Percentiles rank a stretch among this genome's conserved stretches.
Conservation (phyloP, 1,284 basidiomycete genomes). For the Tilletia indica region DNA sequence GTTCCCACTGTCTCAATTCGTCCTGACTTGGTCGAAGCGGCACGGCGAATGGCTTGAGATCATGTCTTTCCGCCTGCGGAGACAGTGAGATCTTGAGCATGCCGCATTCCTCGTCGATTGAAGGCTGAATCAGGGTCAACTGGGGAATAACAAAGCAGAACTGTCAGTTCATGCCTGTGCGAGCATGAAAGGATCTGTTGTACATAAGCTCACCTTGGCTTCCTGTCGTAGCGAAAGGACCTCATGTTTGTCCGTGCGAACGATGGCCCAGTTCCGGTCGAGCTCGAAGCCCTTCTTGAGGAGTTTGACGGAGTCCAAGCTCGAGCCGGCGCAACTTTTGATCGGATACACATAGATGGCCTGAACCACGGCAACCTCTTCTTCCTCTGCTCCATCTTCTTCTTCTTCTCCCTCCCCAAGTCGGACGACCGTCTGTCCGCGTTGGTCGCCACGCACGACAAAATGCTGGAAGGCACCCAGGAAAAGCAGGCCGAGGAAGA, state of each 20-base stretch:
- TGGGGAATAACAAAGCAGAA: neutral
- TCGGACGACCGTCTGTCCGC: neutral
- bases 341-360: constrained; percentile 42
- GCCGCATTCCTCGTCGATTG: constrained; percentile 24
- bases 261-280: constrained; percentile 43
- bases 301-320: constrained; percentile 20
- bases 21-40: constrained; percentile 21
- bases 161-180: neutral
- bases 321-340: constrained; percentile 35
- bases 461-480: constrained; percentile 20
- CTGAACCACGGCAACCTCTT: constrained; percentile 33
- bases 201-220: constrained; percentile 15
- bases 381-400: constrained; percentile 29
- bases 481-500: constrained; percentile 9
- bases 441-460: neutral
- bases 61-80: neutral
- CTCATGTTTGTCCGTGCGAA: constrained; percentile 15
- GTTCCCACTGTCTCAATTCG: constrained; percentile 24
- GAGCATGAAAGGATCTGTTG: neutral
- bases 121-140: constrained; percentile 32
- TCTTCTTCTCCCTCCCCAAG: neutral
- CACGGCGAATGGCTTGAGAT: constrained; percentile 22
- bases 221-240: constrained; percentile 33
- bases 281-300: constrained; percentile 35
- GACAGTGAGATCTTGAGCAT: constrained; percentile 27